phyloP scores from a whole-genome alignment of 345 rosid species.

The Ceriops zippeliana region DNA sequence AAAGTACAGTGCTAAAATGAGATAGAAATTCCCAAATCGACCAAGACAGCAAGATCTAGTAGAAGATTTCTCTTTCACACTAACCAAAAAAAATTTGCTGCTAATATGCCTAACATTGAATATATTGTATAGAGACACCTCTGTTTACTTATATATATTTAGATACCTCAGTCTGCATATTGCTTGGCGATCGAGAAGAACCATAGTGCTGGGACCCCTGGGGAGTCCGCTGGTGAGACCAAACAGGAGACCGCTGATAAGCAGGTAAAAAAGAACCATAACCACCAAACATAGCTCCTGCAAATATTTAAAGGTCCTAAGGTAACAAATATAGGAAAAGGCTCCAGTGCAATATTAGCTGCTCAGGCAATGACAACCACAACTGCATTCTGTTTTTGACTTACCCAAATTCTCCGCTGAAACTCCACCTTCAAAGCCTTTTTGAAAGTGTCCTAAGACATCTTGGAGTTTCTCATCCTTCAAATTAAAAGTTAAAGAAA shows the following conservation, averaged over 20 bases:
- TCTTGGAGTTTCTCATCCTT: slow-evolving; percentile 91
- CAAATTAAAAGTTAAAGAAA: slow-evolving; percentile 7
- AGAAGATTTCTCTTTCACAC: slow-evolving; percentile 1
- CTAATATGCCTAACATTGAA: no score
- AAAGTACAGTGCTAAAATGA: slow-evolving; percentile 19
- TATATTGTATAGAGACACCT: no score
- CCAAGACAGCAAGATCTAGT: slow-evolving; percentile 18
- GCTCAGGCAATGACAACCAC: slow-evolving; percentile 23
- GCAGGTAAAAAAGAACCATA: slow-evolving; percentile 94
- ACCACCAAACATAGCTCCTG: slow-evolving; percentile 95
- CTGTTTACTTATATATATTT: background rate
- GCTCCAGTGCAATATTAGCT: slow-evolving; percentile 24
- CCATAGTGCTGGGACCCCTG: slow-evolving; percentile 44
- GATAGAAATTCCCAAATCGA: slow-evolving; percentile 15
- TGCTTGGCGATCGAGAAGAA: slow-evolving; percentile 56
- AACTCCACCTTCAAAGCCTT: slow-evolving; percentile 96
- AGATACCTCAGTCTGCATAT: slow-evolving; percentile 62
- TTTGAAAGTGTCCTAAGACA: slow-evolving; percentile 90
- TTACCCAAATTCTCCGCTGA: slow-evolving; percentile 94
- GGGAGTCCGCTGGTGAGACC: slow-evolving; percentile 57
- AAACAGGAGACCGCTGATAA: slow-evolving; percentile 71
- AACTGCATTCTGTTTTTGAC: slow-evolving; percentile 34
- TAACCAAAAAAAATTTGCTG: background rate
- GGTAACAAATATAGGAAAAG: slow-evolving; percentile 24
- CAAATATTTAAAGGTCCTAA: slow-evolving; percentile 28